Percentiles rank a stretch among this genome's conserved stretches.
phyloP scores from a whole-genome alignment of 2,329 filamentous ascomycete genomes.

The Trichoderma guizhouense region DNA sequence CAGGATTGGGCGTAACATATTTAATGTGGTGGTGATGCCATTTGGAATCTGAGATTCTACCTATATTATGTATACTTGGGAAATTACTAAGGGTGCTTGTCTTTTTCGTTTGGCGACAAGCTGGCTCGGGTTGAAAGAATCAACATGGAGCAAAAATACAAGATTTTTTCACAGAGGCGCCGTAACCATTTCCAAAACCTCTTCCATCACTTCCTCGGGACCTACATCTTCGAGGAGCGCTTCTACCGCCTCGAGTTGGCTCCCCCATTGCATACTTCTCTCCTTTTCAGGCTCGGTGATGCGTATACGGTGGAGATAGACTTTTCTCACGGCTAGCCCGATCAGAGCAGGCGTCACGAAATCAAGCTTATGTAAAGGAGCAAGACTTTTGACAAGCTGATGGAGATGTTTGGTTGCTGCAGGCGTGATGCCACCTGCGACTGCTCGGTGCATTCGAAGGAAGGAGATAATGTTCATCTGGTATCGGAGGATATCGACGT shows the following conservation, averaged over 20 bases:
- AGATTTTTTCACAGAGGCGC: constrained; percentile 42
- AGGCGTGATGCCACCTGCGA: constrained; percentile 74
- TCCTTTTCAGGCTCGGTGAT: constrained; percentile 69
- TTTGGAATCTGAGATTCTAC: constrained; percentile 15
- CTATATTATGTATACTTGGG: background rate
- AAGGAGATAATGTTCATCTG: constrained; percentile 85
- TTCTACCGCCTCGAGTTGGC: constrained; percentile 66
- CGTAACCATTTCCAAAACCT: constrained; percentile 57
- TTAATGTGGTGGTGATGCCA: constrained; percentile 12
- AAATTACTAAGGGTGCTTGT: background rate
- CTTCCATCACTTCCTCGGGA: constrained; percentile 62
- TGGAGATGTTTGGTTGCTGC: constrained; percentile 75
- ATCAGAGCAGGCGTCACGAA: constrained; percentile 85
- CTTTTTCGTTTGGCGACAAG: background rate
- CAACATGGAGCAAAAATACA: constrained; percentile 30
- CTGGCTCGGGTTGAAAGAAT: constrained; percentile 6
- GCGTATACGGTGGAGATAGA: constrained; percentile 80
- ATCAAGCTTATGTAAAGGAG: constrained; percentile 74
- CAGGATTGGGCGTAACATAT: background rate
- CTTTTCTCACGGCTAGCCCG: constrained; percentile 75
- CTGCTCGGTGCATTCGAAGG: constrained; percentile 81
- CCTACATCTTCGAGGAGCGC: constrained; percentile 60
- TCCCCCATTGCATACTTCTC: constrained; percentile 91
- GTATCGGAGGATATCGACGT: constrained; percentile 77
- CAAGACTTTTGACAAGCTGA: constrained; percentile 66